A percentile compares a stretch with the other conserved stretches of the same genome.
Evolutionary conservation across 2,329 filamentous ascomycete species (phyloP).

Genomic region (Triangularia setosa): DNA sequence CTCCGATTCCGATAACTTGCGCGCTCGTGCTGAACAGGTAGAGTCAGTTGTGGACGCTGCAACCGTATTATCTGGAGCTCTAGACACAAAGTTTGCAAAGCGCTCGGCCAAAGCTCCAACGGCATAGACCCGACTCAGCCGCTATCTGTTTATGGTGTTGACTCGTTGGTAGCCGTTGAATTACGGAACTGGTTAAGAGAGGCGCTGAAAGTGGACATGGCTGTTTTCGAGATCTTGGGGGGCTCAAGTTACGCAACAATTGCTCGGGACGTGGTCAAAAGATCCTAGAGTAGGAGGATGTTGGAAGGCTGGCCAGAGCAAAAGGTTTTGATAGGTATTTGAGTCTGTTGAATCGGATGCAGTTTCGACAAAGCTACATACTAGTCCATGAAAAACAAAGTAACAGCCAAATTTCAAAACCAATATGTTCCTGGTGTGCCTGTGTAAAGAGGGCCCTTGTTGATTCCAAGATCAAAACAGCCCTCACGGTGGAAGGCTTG

Average conservation of each 20-base stretch:
- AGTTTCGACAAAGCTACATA: no score
- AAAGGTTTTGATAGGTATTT: no score
- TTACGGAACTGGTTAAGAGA: conserved; percentile 36
- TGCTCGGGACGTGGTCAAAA: neutral
- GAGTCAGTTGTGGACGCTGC: neutral
- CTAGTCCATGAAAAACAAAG: no score
- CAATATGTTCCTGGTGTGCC: no score
- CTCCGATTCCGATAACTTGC: neutral
- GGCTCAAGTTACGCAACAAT: neutral
- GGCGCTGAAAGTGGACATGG: conserved; percentile 29
- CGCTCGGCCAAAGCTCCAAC: neutral
- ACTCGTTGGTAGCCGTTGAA: conserved; percentile 32
- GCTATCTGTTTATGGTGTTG: conserved; percentile 23
- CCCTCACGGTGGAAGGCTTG: no score
- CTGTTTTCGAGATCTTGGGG: conserved; percentile 31
- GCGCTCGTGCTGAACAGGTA: neutral
- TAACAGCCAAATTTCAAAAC: no score
- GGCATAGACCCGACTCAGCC: neutral
- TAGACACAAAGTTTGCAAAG: neutral
- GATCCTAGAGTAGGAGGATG: neutral
- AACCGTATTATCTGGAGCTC: neutral
- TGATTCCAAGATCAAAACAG: no score
- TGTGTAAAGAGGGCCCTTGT: no score
- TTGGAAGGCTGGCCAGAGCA: no score
- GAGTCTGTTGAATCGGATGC: no score